Base-by-base conservation (phyloP, 2,329 filamentous ascomycete genomes). In the Monascus ruber region DNA sequence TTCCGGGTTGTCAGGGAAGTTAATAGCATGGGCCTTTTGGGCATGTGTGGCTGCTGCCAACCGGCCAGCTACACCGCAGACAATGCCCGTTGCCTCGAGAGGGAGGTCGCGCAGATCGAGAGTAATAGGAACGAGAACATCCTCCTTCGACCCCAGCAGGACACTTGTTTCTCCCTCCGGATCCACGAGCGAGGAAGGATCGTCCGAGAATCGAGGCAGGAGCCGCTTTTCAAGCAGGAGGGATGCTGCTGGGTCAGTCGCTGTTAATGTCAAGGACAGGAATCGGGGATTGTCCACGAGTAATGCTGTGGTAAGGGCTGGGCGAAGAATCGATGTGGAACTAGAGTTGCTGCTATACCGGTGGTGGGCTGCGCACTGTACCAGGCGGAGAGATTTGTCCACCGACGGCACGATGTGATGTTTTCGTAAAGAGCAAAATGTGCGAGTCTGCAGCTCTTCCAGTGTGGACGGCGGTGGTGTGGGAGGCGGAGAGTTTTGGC, bases 71-170 rank as follows among this genome's bases (percentile, higher is more conserved):
- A 98, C 85, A 26, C 91, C 89, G 50, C 88, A 95, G 3, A 98
- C 86, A 42, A 98, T 95, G 24, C 89, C 89, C 0, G 88, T 94
- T 5, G 86, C 87, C 59, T 94, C 86, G 33, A 89, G 73, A 0
- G 89, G 85, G 32, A 96, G 68, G 33, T 77, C 78, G 17, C 77
- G 78, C 25, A 98, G 72, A 52, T 96, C 86, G 3, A 98, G 73
- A 42, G 87, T 89, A 50, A 98, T 91, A 1, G 91, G 87, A 1
- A 93, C 77, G 28, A 88, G 71, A 42, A 77, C 77, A 47, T 79
- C 79, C 35, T 66, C 63, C 35, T 76, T 84, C 44, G 81, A 75
- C 8, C 85, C 87, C 0, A 94, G 76, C 2, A 96, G 67, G 0
- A 85, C 76, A 50, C 83, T 81, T 17, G 79, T 77, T 26, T 56